Evolutionary conservation across 2,329 filamentous ascomycete species (phyloP), one percentile per base, ranked within the genome.

Genomic region (Hypoxylon sp.): DNA sequence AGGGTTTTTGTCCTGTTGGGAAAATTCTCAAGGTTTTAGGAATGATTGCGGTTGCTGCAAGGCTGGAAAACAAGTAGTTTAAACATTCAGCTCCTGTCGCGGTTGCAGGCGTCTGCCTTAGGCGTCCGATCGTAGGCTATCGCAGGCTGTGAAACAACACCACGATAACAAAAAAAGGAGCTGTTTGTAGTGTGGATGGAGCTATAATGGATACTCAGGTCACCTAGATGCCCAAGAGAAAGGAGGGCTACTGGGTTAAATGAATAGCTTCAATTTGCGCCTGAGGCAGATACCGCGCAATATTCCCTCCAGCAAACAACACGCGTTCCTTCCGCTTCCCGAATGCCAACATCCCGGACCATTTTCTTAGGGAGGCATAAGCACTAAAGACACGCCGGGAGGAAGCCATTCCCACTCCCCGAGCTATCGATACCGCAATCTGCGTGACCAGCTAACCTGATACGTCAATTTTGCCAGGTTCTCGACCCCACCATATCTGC

Each of bases 381-480:
- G 4, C 48, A 38, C 48, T 50, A 50, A 15, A 33, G 10, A 26
- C 48, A 50, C 48, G 33, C 48, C 48, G 29, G n/a, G 20, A 10
- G 10, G 27, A 37, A 26, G 18, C 20, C 38, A 41, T 35, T 48
- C 33, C 20, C 21, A 48, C 41, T 52, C 57, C 52, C 40, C 17
- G 42, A 55, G 51, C 57, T 60, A 60, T 60, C 57, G 57, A 60
- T 60, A 60, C 13, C 13, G 26, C 8, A 33, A 41, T 24, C 43
- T n/a, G n/a, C n/a, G n/a, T n/a, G n/a, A 23, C 38, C 45, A 48
- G 48, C 29, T 47, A 20, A 46, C 50, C 38, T 41, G n/a, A 41
- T 41, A 23, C 23, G 20, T 46, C 27, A 38, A 46, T 38, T 7
- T 26, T n/a, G 11, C n/a, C 13, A 31, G 4, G 13, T 29, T 29